Evolutionary conservation across 306 rosid species (phyloP).

Genomic region (Fagus crenata): DNA sequence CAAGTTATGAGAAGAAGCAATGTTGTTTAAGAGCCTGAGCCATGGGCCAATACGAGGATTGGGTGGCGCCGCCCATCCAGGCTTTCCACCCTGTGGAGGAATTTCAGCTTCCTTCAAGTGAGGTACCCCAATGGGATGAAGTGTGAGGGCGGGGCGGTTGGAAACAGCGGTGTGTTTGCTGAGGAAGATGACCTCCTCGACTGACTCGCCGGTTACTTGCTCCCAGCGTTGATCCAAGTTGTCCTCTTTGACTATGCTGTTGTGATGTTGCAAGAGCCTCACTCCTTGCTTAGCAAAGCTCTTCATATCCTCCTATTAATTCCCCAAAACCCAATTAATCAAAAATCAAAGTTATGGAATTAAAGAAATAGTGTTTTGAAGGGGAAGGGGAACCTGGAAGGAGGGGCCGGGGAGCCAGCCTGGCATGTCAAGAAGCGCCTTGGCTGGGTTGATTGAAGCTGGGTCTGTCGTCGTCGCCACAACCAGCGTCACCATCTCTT

Average conservation of each 20-base stretch:
- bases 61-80: slow-evolving; percentile 90
- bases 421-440: slow-evolving; percentile 66
- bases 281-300: slow-evolving; percentile 54
- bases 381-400: slow-evolving; percentile 46
- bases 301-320: slow-evolving; percentile 52
- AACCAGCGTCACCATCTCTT: slow-evolving; percentile 64
- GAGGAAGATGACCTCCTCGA: slow-evolving; percentile 74
- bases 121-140: slow-evolving; percentile 92
- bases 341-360: not conserved
- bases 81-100: slow-evolving; percentile 92
- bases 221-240: slow-evolving; percentile 75
- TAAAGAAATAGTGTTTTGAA: not conserved
- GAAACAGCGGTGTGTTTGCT: slow-evolving; percentile 89
- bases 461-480: slow-evolving; percentile 86
- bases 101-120: slow-evolving; percentile 82
- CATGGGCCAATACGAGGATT: slow-evolving; percentile 87
- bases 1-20: slow-evolving; percentile 66
- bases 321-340: not conserved
- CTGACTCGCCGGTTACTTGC: slow-evolving; percentile 63
- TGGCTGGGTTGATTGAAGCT: slow-evolving; percentile 88
- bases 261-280: slow-evolving; percentile 59
- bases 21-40: slow-evolving; percentile 68
- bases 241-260: slow-evolving; percentile 66
- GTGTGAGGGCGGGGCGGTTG: slow-evolving; percentile 87
- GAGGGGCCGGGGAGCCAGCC: slow-evolving; percentile 69